Base-by-base conservation (phyloP, 2,329 filamentous ascomycete species). In the Xylariaceae sp. region DNA sequence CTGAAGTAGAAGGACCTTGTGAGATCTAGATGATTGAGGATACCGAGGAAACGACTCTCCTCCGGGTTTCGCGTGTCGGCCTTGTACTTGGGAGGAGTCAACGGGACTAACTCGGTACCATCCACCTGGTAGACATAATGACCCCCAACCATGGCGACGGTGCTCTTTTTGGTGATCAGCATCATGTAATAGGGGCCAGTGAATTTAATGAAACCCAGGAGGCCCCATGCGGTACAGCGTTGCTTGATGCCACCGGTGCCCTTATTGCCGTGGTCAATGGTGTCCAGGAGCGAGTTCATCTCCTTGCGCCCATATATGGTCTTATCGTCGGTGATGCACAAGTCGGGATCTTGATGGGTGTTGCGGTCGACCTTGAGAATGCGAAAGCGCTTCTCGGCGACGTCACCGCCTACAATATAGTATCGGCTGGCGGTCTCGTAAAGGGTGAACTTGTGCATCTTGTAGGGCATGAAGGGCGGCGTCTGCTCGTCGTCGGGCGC, bases 161-260 rank as follows among this genome's bases (percentile, higher is more conserved):
- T 95, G 63, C 89, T 94, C 72, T 95, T 85, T 71, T 97, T 97
- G 36, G 91, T 96, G 63, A 97, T 91, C 43, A 97, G 73, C 30
- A 97, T 78, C 91, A 99, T 97, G 68, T 99, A 99, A 68, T 95
- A 96, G 3, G 90, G 85, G 2, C 92, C 90, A 0, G 94, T 99
- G 68, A 99, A 97, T 53, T 89, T 82, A 67, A 99, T 94, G 68
- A 99, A 99, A 4, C 94, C 94, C 22, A 99, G 75, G 22, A 99
- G 72, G 2, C 94, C 94, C 94, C 92, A 99, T 5, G 89, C 90
- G 51, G 85, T 95, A 68, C 89, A 95, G 52, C 89, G 89, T 48
- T 96, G 77, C 67, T 88, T 94, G 70, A 99, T 80, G 1, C 94
- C 94, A 19, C 94, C 94, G 0, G 90, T 90, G 7, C 82, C 85